Conservation (phyloP, 148 eudicot genomes). For the Pharnaceum exiguum region DNA sequence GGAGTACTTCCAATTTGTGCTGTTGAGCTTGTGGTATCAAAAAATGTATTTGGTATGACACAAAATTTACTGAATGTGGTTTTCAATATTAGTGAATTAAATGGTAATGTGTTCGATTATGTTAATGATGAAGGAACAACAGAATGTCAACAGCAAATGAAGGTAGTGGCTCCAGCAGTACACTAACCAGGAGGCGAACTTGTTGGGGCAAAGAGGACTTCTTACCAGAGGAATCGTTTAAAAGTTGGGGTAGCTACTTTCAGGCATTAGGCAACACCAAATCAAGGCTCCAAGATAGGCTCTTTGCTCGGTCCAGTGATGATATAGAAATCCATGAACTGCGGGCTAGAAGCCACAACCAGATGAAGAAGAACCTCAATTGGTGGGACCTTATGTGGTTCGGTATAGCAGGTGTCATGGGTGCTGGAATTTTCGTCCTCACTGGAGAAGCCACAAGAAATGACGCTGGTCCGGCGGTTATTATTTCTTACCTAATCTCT, state of each 20-base stretch:
- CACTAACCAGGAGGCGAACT: no score
- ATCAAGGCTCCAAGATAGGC: constrained; percentile 34
- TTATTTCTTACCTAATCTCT: constrained; percentile 36
- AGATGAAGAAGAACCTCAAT: constrained; percentile 43
- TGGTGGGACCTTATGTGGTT: constrained; percentile 66
- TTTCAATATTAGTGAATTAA: no score
- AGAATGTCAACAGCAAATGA: no score
- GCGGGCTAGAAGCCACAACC: constrained; percentile 36
- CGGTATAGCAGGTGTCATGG: constrained; percentile 46
- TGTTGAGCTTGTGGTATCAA: no score
- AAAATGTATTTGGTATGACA: no score
- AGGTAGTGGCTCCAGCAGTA: no score
- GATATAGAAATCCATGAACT: constrained; percentile 36
- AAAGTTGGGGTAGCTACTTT: constrained; percentile 45
- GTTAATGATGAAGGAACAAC: no score
- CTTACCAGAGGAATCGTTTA: constrained; percentile 54
- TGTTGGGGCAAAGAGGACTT: constrained; percentile 50
- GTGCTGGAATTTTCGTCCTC: constrained; percentile 54
- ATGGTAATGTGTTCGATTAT: no score
- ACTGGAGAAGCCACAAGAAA: constrained; percentile 36
- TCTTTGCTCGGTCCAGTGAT: constrained; percentile 39
- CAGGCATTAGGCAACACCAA: constrained; percentile 38
- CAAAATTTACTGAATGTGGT: no score
- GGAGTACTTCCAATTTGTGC: no score
- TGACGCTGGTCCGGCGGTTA: constrained; percentile 48